Base-by-base conservation (phyloP, 2,329 filamentous ascomycete genomes). In the Cephalotrichum gorgonifer region DNA sequence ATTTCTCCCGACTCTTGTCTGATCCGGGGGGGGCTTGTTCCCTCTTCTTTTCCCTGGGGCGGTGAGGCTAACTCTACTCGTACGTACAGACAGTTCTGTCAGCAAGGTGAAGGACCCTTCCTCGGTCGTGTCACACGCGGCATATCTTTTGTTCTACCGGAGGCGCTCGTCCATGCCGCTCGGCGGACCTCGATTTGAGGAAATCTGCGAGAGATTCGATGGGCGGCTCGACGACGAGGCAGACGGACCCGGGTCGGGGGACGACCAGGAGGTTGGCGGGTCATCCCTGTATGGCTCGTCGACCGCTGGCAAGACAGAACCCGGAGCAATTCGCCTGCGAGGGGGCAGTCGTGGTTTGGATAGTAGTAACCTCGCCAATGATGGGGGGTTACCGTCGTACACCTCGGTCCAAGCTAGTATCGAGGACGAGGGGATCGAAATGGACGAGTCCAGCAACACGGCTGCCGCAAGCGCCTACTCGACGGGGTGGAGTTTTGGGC, bases 101-200 rank as follows among this genome's bases (percentile, higher is more conserved):
- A 78, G 74, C 30, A 75, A 74, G 55, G 73, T 77, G 6, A 73
- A 71, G 26, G 77, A 86, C 52, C 72, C 81, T 0, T 65, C 76
- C 30, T 72, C 71, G 26, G 78, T 88, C 8, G 78, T 95, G 5
- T 86, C 87, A 4, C 68, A 78, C 15, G 83, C 86, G 20, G 93
- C 93, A 0, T 98, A 98, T 65, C 76, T 98, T 11, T 75, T 98
- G 30, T 98, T 98, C 73, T 98, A 98, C 69, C 87, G 93, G 38
- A 86, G 93, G 50, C 85, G 88, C 54, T 88, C 88, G 5, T 74
- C 78, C 7, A 68, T 67, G 53, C 86, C 88, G 54, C 79, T 98
- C 55, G 93, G 93, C 50, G 90, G 90, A 25, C 75, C 83, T 42
- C 77, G 77, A 47, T 83, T 96, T 52, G 77, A 83, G 56, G 72